These are phyloP conservation scores for Cinnamomum chago DNA, from an alignment of 164 flowering plant genomes.

Conservation along the genomic window DNA sequence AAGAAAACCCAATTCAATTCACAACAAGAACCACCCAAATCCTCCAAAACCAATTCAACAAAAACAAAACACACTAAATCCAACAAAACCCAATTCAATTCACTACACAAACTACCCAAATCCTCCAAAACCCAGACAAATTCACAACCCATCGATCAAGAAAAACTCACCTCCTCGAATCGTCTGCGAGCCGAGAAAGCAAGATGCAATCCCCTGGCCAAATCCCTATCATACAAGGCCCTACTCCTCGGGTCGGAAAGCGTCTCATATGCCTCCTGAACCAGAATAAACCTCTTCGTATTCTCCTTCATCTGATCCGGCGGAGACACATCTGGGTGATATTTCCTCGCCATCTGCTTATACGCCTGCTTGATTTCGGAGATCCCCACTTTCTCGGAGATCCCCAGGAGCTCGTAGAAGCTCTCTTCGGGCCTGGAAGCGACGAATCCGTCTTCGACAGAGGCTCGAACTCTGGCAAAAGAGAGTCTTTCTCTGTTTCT, in stretches of 20 bases:
- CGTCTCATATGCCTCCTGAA: conserved; percentile 94
- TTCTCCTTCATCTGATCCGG: conserved; percentile 71
- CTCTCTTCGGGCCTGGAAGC: conserved; percentile 12
- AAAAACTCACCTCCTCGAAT: conserved; percentile 40
- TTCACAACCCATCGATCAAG: neutral
- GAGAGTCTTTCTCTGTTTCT: neutral
- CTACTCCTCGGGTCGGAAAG: conserved; percentile 69
- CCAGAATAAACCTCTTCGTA: conserved; percentile 66
- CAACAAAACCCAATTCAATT: neutral
- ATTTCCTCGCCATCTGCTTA: conserved; percentile 75
- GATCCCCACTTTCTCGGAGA: conserved; percentile 46
- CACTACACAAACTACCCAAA: neutral
- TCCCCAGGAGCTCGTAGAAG: conserved; percentile 78
- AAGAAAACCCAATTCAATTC: neutral
- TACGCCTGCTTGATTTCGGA: conserved; percentile 83
- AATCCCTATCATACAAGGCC: conserved; percentile 65
- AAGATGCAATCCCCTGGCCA: conserved; percentile 57
- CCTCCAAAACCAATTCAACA: neutral
- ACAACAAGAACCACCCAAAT: neutral
- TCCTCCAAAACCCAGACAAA: neutral
- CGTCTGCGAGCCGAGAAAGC: conserved; percentile 66
- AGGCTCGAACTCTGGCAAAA: neutral
- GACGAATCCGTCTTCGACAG: neutral
- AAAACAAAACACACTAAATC: neutral
- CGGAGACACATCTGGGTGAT: conserved; percentile 92